These are phyloP conservation scores for Evansstolkia leycettana DNA, from an alignment of 495 filamentous ascomycete species.

Conservation along the genomic window DNA sequence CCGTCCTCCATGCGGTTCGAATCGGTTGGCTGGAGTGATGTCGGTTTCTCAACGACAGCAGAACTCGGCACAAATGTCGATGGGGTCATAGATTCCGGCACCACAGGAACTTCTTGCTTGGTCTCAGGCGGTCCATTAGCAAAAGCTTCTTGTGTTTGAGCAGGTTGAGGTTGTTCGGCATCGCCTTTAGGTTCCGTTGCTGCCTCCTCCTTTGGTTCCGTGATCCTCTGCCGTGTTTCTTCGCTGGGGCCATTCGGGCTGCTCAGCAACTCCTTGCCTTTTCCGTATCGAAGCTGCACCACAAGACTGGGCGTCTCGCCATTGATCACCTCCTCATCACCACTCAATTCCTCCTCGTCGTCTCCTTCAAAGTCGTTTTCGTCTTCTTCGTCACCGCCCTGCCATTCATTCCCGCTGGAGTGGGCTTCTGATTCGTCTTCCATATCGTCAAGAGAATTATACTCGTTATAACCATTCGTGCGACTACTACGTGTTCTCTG, in stretches of 20 bases:
- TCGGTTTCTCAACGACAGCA: background rate
- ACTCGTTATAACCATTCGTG: conserved; percentile 36
- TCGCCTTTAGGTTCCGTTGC: background rate
- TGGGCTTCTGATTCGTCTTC: conserved; percentile 51
- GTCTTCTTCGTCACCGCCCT: conserved; percentile 60
- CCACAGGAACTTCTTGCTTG: background rate
- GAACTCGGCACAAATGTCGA: background rate
- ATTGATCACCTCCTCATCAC: conserved; percentile 44
- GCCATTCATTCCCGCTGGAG: conserved; percentile 48
- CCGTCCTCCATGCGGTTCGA: background rate
- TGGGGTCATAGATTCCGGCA: background rate
- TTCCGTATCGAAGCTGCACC: conserved; percentile 48
- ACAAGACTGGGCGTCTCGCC: conserved; percentile 47
- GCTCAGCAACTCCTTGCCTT: conserved; percentile 14
- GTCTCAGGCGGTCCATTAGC: background rate
- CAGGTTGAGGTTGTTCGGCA: conserved; percentile 1
- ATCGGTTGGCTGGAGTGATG: background rate
- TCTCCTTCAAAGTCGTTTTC: conserved; percentile 59
- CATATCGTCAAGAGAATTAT: conserved; percentile 42
- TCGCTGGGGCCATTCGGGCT: conserved; percentile 9
- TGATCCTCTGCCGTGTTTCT: conserved; percentile 6
- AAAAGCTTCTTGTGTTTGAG: background rate
- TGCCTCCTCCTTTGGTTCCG: conserved; percentile 1
- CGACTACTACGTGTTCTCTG: conserved; percentile 20
- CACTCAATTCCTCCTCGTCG: conserved; percentile 46